Evolutionary conservation across 1,284 basidiomycete species (phyloP).

Genomic region (Puccinia horiana): DNA sequence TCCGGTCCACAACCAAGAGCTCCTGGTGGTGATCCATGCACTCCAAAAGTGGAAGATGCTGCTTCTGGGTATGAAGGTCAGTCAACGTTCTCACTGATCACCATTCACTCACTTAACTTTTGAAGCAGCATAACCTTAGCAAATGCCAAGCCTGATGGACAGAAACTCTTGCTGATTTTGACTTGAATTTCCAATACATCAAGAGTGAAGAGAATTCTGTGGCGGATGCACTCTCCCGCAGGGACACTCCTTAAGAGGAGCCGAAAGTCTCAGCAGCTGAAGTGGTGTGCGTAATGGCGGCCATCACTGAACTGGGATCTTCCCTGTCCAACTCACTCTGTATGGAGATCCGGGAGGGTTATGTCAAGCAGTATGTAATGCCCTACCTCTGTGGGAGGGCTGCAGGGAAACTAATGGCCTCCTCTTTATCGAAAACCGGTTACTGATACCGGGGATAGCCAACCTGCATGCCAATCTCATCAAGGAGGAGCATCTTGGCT

Average conservation of each 20-base stretch:
- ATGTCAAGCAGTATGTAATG: slow-evolving; percentile 57
- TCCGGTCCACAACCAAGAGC: slow-evolving; percentile 50
- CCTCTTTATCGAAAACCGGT: slow-evolving; percentile 56
- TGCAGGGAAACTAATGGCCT: too few species aligned
- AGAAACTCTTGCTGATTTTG: slow-evolving; percentile 59
- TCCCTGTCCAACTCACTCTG: slow-evolving; percentile 51
- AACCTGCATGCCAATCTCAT: slow-evolving; percentile 54
- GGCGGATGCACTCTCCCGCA: slow-evolving; percentile 59
- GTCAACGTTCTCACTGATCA: too few species aligned
- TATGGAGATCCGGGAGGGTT: slow-evolving; percentile 55
- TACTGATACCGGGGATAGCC: slow-evolving; percentile 57
- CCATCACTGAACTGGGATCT: background rate
- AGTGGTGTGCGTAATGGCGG: background rate
- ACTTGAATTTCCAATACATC: slow-evolving; percentile 57
- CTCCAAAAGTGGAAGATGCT: slow-evolving; percentile 51
- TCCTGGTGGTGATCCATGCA: slow-evolving; percentile 50
- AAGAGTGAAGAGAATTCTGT: slow-evolving; percentile 59
- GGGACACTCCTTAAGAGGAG: background rate
- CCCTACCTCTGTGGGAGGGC: slow-evolving; percentile 55
- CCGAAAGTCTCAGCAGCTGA: too few species aligned
- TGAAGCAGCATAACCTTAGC: too few species aligned
- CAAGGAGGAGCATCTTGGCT: slow-evolving; percentile 59
- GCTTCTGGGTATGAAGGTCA: slow-evolving; percentile 59
- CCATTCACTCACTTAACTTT: too few species aligned
- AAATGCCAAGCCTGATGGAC: too few species aligned